phyloP scores from a whole-genome alignment of 148 eudicot species.

The Cornus florida region DNA sequence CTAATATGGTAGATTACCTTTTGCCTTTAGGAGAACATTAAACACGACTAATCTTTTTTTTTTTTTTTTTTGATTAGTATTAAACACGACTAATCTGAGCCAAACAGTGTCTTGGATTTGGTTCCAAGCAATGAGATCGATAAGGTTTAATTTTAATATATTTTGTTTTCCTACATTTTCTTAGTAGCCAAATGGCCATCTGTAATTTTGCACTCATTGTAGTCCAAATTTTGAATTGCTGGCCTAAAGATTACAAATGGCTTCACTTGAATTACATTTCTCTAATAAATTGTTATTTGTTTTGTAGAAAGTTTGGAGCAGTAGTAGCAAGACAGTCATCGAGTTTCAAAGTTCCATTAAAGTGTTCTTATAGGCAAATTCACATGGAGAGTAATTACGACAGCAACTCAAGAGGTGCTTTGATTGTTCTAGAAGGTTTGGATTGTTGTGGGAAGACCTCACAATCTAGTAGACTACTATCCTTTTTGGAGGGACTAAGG shows the following conservation, averaged over 20 bases:
- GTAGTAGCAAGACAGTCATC: conserved; percentile 10
- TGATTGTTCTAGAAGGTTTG: conserved; percentile 88
- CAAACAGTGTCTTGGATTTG: not conserved
- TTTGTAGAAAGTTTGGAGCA: conserved; percentile 25
- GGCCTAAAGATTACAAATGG: not conserved
- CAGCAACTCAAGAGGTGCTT: conserved; percentile 64
- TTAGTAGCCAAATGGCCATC: too few relatives aligned
- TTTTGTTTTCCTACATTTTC: not conserved
- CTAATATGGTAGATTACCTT: not conserved
- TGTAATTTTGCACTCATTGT: too few relatives aligned
- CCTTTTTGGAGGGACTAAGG: conserved; percentile 58
- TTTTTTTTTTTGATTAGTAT: too few relatives aligned
- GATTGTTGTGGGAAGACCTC: conserved; percentile 97
- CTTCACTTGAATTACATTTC: not conserved
- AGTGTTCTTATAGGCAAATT: conserved; percentile 39
- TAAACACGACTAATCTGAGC: not conserved
- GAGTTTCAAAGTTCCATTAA: conserved; percentile 17
- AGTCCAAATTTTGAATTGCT: not conserved
- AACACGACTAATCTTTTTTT: not conserved
- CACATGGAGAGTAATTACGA: conserved; percentile 47
- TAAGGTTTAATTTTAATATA: not conserved
- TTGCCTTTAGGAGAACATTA: not conserved
- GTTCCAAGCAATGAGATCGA: not conserved
- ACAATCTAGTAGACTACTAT: conserved; percentile 55
- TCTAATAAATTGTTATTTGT: not conserved